Evolutionary conservation across 2,329 filamentous ascomycete genomes (phyloP), one percentile per base, ranked within the genome.

Genomic region (Fusarium brevicatenulatum): DNA sequence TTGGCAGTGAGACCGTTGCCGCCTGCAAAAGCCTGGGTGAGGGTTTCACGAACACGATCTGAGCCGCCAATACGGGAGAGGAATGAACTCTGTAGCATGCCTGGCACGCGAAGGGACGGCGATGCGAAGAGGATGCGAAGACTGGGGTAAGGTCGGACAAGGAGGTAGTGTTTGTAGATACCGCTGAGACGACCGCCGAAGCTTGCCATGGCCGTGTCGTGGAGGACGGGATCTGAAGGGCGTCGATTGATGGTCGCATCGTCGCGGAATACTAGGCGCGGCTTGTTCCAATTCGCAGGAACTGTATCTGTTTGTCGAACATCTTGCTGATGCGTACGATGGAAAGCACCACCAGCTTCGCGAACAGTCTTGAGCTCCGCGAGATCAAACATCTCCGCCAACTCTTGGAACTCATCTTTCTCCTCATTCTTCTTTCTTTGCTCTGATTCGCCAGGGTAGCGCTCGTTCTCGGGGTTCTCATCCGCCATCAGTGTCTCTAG

Each of bases 1-100:
- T 93, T 93, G 8, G 92, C 92, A 3, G 92, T 95, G 9, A 95
- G 90, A 52, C 92, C 91, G 49, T 90, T 88, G 1, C 92, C 92
- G 74, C 91, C 88, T 9, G 87, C 86, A 28, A 95, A 86, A 0
- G 92, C 92, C n/a, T 84, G 81, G 2, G 81, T 80, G 23, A 90
- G 81, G 46, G 86, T 84, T 19, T 88, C 84, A 13, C 85, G 84
- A 5, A 87, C 82, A 21, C 83, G 80, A 6, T 78, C 75, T 1
- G 85, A 85, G 6, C 88, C 87, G 16, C 88, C 87, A 32, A 90
- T 86, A 32, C 85, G 85, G 15, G 83, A 82, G 76, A 90, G 84
- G 71, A 90, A 87, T 3, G 85, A 86, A 7, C 87, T 88, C 76
- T 92, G 90, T 0, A 93, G 82, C 55, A 93, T 91, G 0, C 91